Conservation (phyloP, 2,329 filamentous ascomycete species). For the Spiromastix sp. region DNA sequence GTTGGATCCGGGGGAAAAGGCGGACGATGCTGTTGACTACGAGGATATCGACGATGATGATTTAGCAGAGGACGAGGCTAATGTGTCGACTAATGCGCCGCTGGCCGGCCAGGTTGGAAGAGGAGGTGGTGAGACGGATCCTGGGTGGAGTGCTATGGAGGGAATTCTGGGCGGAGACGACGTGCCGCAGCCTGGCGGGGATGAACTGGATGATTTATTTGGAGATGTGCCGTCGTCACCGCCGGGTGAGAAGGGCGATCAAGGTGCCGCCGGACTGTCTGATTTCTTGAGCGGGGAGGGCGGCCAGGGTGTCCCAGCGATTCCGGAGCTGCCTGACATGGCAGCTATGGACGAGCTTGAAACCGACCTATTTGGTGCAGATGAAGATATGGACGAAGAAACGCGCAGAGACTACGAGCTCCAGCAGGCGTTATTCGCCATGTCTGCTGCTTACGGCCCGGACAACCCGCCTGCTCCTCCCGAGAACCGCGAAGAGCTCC, state of each 20-base stretch:
- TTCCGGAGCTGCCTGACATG: slow-evolving; percentile 5
- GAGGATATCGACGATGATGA: slow-evolving; percentile 91
- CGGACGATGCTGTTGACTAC: slow-evolving; percentile 82
- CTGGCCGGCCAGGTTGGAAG: slow-evolving; percentile 16
- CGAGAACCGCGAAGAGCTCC: slow-evolving; percentile 62
- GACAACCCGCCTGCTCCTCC: slow-evolving; percentile 58
- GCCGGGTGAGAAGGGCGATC: slow-evolving; percentile 19
- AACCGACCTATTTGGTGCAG: slow-evolving; percentile 16
- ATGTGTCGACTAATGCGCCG: slow-evolving; percentile 18
- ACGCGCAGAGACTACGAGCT: slow-evolving; percentile 34
- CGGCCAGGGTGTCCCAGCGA: slow-evolving; percentile 2
- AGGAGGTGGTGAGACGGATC: slow-evolving; percentile 21
- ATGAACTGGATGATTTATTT: slow-evolving; percentile 40
- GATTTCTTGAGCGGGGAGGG: neutral
- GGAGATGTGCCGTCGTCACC: slow-evolving; percentile 33
- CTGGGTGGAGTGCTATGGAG: slow-evolving; percentile 8
- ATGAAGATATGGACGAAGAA: slow-evolving; percentile 32
- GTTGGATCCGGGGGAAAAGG: slow-evolving; percentile 57
- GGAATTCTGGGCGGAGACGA: slow-evolving; percentile 1
- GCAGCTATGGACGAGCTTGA: slow-evolving; percentile 16
- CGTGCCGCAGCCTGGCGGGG: slow-evolving; percentile 11
- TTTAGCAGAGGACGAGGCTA: slow-evolving; percentile 59
- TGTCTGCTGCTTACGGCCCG: slow-evolving; percentile 36
- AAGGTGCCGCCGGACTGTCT: slow-evolving; percentile 6
- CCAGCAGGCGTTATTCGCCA: slow-evolving; percentile 37